phyloP scores from a whole-genome alignment of 345 rosid genomes.

The Murraya paniculata region DNA sequence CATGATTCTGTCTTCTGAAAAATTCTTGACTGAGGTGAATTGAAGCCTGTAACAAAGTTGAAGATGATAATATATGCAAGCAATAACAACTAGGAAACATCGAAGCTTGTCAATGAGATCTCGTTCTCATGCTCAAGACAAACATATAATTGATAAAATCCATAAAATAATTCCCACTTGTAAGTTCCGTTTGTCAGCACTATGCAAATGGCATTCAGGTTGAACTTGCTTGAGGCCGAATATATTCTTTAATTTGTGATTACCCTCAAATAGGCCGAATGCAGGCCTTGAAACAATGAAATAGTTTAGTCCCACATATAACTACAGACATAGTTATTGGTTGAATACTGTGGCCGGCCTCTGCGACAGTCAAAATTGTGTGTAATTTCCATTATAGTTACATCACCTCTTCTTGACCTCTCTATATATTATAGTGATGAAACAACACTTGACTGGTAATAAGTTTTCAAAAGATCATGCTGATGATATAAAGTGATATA shows the following conservation, averaged over 20 bases:
- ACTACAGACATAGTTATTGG: background rate
- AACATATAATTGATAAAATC: background rate
- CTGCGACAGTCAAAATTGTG: background rate
- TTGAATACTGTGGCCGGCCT: background rate
- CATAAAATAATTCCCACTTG: background rate
- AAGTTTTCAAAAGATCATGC: background rate
- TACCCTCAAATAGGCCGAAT: background rate
- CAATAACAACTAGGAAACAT: conserved; percentile 2
- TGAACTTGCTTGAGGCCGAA: background rate
- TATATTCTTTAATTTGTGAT: background rate
- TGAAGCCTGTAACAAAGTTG: conserved; percentile 8
- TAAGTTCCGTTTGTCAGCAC: background rate
- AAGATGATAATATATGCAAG: background rate
- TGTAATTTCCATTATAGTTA: background rate
- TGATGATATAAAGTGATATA: background rate
- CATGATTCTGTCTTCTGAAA: conserved; percentile 16
- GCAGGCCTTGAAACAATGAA: background rate
- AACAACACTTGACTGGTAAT: background rate
- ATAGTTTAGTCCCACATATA: background rate
- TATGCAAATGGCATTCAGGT: background rate
- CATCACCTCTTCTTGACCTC: background rate
- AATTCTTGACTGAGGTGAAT: background rate
- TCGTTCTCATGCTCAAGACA: background rate
- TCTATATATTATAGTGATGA: background rate
- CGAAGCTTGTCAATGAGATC: background rate